Evolutionary conservation across 208 protist genomes (phyloP), one percentile per base, ranked within the genome.

Genomic region (Trypanosoma platydactyli): DNA sequence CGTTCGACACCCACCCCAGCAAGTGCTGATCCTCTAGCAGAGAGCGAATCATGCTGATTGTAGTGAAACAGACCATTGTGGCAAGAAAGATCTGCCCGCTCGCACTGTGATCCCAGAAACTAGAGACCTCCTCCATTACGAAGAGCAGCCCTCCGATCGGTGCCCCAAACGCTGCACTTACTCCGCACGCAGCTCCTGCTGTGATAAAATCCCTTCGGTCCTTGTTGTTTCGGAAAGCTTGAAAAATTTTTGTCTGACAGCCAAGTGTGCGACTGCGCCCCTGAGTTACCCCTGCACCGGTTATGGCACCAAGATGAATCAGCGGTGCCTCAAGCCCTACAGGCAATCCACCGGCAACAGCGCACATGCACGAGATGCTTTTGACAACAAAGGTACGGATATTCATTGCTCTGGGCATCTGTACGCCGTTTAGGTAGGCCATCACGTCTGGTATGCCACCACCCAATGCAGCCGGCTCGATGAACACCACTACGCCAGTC

Each of bases 81-180:
- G 90, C 86, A 53, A 98, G 86, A 80, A 98, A 98, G 35, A 97
- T 97, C 71, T 95, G 89, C 40, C 89, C 95, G 44, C 88, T 97
- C 45, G 94, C 79, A 64, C 77, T 89, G 55, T 86, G 80, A 41
- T 95, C 87, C 92, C 92, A 98, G 76, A 97, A 94, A 41, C 89
- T 92, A 54, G 87, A 81, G 46, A 94, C 86, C 74, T 98, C 96
- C 71, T 99, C 97, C 76, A 98, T 89, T 24, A 95, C 87, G 69
- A 99, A 99, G n/a, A 99, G 84, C 29, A 98, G 68, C 9, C 97
- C 97, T 33, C 94, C 97, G 69, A 98, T 96, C 0, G 97, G 97
- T 5, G 97, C 91, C 11, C 95, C 95, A 75, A 98, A 99, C n/a
- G 95, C 96, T 0, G 92, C 91, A 22, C 94, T 93, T 18, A 99